Evolutionary conservation across 306 rosid species (phyloP).

Genomic region (Prinsepia uniflora): DNA sequence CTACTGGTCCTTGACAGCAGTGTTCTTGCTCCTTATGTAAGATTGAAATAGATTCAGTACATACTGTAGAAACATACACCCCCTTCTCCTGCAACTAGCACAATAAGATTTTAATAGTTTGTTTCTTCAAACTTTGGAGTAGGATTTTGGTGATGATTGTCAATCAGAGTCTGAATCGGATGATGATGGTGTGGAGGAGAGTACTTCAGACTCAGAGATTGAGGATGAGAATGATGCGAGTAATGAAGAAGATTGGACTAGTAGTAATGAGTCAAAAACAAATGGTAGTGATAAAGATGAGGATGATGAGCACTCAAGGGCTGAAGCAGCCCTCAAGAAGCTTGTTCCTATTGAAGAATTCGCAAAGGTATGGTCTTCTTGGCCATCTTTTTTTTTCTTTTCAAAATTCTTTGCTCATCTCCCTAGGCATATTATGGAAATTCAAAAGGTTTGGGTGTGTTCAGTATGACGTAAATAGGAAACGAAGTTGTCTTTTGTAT

Average conservation of each 20-base stretch:
- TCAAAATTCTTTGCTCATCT: background rate
- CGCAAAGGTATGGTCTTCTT: slow-evolving; percentile 48
- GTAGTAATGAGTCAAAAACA: slow-evolving; percentile 66
- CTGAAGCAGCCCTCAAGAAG: slow-evolving; percentile 82
- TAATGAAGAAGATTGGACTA: slow-evolving; percentile 82
- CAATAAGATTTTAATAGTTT: slow-evolving; percentile 8
- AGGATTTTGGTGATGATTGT: slow-evolving; percentile 83
- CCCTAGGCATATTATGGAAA: background rate
- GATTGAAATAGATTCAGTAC: slow-evolving; percentile 22
- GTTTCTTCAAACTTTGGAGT: slow-evolving; percentile 30
- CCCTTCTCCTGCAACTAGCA: background rate
- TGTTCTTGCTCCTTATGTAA: slow-evolving; percentile 86
- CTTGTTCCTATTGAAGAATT: slow-evolving; percentile 67
- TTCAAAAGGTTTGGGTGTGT: background rate
- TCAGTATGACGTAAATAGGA: background rate
- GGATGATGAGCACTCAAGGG: slow-evolving; percentile 50
- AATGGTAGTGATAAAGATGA: slow-evolving; percentile 83
- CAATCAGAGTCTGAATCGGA: slow-evolving; percentile 74
- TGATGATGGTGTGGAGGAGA: slow-evolving; percentile 69
- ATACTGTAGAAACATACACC: background rate
- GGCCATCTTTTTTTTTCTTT: background rate
- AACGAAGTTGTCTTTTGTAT: background rate
- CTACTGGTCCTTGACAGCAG: slow-evolving; percentile 84
- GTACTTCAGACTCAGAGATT: slow-evolving; percentile 65
- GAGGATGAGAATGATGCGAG: slow-evolving; percentile 68